Evolutionary conservation across 345 rosid genomes (phyloP), one percentile per base, ranked within the genome.

Genomic region (Raphanus raphanistrum): DNA sequence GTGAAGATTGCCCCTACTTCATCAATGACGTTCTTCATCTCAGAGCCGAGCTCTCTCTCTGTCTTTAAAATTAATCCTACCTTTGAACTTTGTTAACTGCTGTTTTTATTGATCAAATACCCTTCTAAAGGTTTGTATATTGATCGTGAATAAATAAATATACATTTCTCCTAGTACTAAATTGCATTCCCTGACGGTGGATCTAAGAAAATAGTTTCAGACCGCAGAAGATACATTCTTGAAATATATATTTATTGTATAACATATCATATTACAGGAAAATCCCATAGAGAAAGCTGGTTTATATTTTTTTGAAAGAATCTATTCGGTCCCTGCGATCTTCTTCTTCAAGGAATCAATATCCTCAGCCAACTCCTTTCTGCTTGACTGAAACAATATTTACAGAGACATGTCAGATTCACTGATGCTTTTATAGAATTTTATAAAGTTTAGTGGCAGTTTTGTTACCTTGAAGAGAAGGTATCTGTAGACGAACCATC

Each of bases 401-500:
- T 70, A 33, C 63, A 72, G 2, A 27, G 4, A 21, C 8, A 60
- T 48, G 43, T 72, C 43, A 72, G 55, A 35, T 38, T 31, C 38
- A 31, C n/a, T 32, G 32, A 58, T 32, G 29, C 15, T 65, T 77
- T 36, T 36, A 38, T 12, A 64, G 4, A n/a, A 28, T 16, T 36
- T 38, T 58, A 0, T 26, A 13, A 68, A 5, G 5, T 26, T 15
- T 5, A 4, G 10, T 16, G 1, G 16, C 11, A 2, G 2, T 10
- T 48, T 8, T 35, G 45, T 80, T 90, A 95, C 99, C 99, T 92
- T 95, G 87, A 92, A 95, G 71, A 95, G 99, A 83, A 92, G 98
- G 86, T 95, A 95, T 91, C 99, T 88, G 88, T 95, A 95, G 57
- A 95, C 96, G 35, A 95, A 95, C 99, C 99, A 95, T 76, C 99